Evolutionary conservation across 495 filamentous ascomycete genomes (phyloP), one percentile per base, ranked within the genome.

Genomic region (Aspergillus kassunensis): DNA sequence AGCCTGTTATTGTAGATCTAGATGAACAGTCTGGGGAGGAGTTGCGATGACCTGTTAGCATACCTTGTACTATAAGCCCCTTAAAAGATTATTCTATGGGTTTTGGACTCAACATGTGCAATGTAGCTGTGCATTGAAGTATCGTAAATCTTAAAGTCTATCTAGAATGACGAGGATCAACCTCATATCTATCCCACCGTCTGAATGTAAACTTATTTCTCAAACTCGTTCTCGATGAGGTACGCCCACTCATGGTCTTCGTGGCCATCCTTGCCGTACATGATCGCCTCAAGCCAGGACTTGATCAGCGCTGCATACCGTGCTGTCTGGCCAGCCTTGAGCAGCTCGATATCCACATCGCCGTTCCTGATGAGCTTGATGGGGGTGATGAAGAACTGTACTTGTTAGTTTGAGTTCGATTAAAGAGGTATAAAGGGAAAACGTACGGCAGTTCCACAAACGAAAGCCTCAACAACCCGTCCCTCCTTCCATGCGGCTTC

Each of bases 231-330:
- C 43, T 87, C 75, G 44, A 96, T 79, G 20, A 89, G 78, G 53
- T 90, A 76, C 20, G 81, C 82, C 91, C 91, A 96, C 44, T 86
- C 81, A 59, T 95, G 87, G 44, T 82, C 64, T 64, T 83, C 85
- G 51, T 81, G 82, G 50, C 90, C 91, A 68, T 83, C 84, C 57
- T 82, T 85, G 45, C 91, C 91, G 66, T 83, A 96, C 88, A 93
- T 95, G 66, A 96, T 92, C 35, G 84, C 81, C 63, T 71, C 72
- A 49, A 96, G 72, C 88, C 88, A 93, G 2, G 67, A 69, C 78
- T 92, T 95, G 66, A 95, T 69, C 61, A 79, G 69, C 35, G 72
- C 66, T 3, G 89, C 84, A 67, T 90, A 89, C 18, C 86, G 87
- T 23, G 72, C 78, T 47, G 39, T 76, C 77, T 12, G 67, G 45